Evolutionary conservation across 2,329 filamentous ascomycete species (phyloP), one percentile per base, ranked within the genome.

Genomic region (Sordariomycetes sp.): DNA sequence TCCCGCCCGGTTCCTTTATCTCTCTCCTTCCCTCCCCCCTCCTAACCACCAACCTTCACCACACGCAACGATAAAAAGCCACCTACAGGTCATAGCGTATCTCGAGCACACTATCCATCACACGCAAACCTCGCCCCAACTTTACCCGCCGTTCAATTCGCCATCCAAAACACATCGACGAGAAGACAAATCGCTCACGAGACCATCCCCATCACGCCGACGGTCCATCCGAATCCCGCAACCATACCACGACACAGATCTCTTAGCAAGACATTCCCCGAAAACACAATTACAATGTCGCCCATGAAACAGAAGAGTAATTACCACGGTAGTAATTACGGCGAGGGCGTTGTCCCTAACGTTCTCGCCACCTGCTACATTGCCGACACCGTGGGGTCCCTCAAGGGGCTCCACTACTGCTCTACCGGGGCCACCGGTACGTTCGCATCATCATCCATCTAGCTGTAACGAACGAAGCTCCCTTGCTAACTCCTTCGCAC

Each of bases 351-450:
- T 73, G 76, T 71, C 74, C 79, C 83, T 76, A 87, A 87, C 72
- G 85, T 94, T 74, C 86, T 92, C 76, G 90, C 91, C 75, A 91
- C 86, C 72, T 95, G 90, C 81, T 96, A 96, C 76, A 77, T 88
- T 66, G 89, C 92, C 72, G 84, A 91, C 73, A 76, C 76, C 67
- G 80, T 84, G 65, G 79, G 84, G 71, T 80, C 77, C 68, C 80
- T 96, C 66, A 85, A 85, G 71, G 88, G 88, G 71, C 87, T 94
- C 76, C 90, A 95, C 78, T 96, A 95, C 84, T 95, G 87, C 84
- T 91, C 90, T 89, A 91, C 89, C 77, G 81, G 84, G 81, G 86
- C 83, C 76, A 81, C 86, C 81, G 87, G 84, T 86, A 78, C 60
- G 79, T 72, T 57, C 22, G 42, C 28, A 54, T 54, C 39, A 58